These are phyloP conservation scores for Eimeria praecox DNA, from an alignment of 169 alveolate species.

Conservation along the genomic window DNA sequence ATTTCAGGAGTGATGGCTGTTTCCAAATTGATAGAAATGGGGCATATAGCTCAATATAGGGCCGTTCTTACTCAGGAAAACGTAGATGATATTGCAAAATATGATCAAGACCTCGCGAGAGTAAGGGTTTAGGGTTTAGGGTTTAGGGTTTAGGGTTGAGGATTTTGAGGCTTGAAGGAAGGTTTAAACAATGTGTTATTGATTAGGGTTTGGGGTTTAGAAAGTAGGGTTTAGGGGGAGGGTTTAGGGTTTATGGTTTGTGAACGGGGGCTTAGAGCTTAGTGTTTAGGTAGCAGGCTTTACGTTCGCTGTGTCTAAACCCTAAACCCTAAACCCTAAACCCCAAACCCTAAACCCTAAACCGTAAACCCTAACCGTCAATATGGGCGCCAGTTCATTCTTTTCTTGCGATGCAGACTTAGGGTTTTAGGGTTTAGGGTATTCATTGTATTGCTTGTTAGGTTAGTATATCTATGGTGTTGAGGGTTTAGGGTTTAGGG, in stretches of 20 bases:
- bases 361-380: not conserved
- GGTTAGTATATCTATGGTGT: too few species aligned
- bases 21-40: constrained; percentile 77
- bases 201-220: too few species aligned
- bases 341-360: constrained; percentile 24
- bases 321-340: too few species aligned
- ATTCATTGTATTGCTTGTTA: too few species aligned
- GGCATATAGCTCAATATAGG: constrained; percentile 47
- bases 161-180: not conserved
- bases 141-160: not conserved
- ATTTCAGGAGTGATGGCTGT: constrained; percentile 83
- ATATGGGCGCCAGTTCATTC: not conserved
- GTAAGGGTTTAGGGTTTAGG: constrained; percentile 60
- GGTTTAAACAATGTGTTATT: too few species aligned
- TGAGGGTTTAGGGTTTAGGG: not conserved
- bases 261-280: too few species aligned
- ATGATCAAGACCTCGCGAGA: constrained; percentile 76
- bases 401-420: too few species aligned
- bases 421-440: constrained; percentile 15
- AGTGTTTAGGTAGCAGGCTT: too few species aligned
- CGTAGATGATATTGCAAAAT: constrained; percentile 78
- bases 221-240: too few species aligned
- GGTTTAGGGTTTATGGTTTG: too few species aligned
- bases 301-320: too few species aligned
- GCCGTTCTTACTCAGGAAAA: constrained; percentile 77